Evolutionary conservation across 2,329 filamentous ascomycete genomes (phyloP).

Genomic region (Xylariales sp.): DNA sequence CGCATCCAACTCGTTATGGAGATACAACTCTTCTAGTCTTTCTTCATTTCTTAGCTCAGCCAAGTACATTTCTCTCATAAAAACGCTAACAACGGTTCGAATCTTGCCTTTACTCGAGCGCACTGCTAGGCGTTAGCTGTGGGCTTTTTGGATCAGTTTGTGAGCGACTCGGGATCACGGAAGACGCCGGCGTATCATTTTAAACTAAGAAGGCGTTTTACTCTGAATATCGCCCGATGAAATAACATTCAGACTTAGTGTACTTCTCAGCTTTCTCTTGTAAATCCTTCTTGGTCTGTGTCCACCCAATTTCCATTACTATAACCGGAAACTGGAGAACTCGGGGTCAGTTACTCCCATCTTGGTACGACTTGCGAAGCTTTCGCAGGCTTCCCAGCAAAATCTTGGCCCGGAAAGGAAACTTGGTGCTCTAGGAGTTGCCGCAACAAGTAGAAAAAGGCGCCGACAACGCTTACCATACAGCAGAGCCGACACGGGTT

Average conservation of each 20-base stretch:
- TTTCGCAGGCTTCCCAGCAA: no score
- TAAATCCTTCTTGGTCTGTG: background rate
- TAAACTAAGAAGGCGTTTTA: no score
- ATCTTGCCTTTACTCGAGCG: background rate
- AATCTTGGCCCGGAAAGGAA: no score
- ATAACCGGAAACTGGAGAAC: background rate
- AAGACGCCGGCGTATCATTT: background rate
- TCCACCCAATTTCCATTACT: constrained; percentile 6
- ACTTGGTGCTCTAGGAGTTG: no score
- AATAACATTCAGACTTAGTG: background rate
- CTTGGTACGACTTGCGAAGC: no score
- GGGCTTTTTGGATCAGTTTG: background rate
- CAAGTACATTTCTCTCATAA: background rate
- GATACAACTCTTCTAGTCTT: background rate
- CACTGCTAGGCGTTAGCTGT: background rate
- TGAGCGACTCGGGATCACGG: background rate
- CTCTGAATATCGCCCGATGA: no score
- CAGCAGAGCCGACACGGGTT: background rate
- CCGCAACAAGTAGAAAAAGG: no score
- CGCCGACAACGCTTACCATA: no score
- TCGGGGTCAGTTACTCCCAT: no score
- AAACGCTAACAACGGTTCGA: background rate
- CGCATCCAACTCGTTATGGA: background rate
- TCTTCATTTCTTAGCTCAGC: constrained; percentile 2
- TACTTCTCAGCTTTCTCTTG: constrained; percentile 9